Evolutionary conservation across 148 eudicot genomes (phyloP).

Genomic region (Camellia granthamiana): DNA sequence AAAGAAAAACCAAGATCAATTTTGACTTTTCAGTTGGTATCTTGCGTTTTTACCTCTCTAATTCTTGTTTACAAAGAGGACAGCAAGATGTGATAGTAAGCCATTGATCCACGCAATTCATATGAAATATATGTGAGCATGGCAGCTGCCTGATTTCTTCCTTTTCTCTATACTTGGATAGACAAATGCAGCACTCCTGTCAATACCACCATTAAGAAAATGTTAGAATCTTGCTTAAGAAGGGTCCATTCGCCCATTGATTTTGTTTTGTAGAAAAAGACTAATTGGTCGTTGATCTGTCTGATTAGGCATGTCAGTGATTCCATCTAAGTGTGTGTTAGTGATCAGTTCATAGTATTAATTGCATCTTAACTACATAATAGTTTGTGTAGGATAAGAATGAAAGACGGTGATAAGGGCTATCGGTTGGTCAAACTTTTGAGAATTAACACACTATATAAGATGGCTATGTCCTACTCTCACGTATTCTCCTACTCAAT

Average conservation of each 20-base stretch:
- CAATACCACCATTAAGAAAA: neutral
- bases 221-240: too few relatives aligned
- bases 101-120: constrained; percentile 93
- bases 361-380: too few relatives aligned
- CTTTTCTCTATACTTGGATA: constrained; percentile 72
- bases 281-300: too few relatives aligned
- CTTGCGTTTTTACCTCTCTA: constrained; percentile 31
- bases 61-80: constrained; percentile 84
- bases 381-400: too few relatives aligned
- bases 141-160: constrained; percentile 83
- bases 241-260: neutral
- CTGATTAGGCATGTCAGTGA: too few relatives aligned
- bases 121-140: constrained; percentile 76
- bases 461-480: too few relatives aligned
- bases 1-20: neutral
- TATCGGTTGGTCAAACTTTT: too few relatives aligned
- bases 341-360: too few relatives aligned
- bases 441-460: too few relatives aligned
- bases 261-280: neutral
- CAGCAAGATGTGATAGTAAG: constrained; percentile 83
- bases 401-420: too few relatives aligned
- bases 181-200: constrained; percentile 94
- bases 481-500: too few relatives aligned
- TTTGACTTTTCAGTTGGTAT: neutral
- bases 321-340: too few relatives aligned